These are phyloP conservation scores for Orbilia ellipsospora DNA, from an alignment of 2,329 filamentous ascomycete species.

Conservation along the genomic window DNA sequence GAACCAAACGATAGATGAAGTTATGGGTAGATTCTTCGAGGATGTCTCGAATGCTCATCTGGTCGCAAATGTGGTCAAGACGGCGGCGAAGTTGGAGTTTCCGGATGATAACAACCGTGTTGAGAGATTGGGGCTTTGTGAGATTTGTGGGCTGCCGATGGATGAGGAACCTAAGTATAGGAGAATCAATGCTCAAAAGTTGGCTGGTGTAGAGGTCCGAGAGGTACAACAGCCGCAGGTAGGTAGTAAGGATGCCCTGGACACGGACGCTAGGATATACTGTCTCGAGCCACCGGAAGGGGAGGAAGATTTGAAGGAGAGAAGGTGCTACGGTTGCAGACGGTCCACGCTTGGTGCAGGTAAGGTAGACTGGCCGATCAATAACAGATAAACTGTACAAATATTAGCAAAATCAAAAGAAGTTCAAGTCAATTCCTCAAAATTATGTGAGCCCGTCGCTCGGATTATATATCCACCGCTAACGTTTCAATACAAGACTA, in stretches of 20 bases:
- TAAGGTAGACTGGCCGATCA: constrained; percentile 57
- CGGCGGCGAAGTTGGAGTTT: constrained; percentile 80
- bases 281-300: constrained; percentile 59
- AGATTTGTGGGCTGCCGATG: constrained; percentile 58
- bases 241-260: constrained; percentile 61
- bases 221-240: constrained; percentile 52
- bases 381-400: constrained; percentile 24
- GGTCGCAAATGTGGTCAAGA: constrained; percentile 93
- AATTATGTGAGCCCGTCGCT: too few relatives aligned
- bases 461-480: too few relatives aligned
- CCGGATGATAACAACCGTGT: constrained; percentile 59
- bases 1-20: constrained; percentile 86
- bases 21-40: constrained; percentile 89
- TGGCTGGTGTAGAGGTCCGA: constrained; percentile 58
- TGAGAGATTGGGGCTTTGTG: constrained; percentile 47
- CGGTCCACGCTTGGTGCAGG: constrained; percentile 70
- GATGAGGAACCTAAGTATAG: constrained; percentile 55
- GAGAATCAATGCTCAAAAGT: constrained; percentile 50
- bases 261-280: constrained; percentile 48
- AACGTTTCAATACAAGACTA: too few relatives aligned
- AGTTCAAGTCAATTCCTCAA: too few relatives aligned
- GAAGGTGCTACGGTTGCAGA: constrained; percentile 77
- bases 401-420: background rate
- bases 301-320: constrained; percentile 63
- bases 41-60: constrained; percentile 62